Conservation (phyloP, 345 rosid species). For the Punica granatum region DNA sequence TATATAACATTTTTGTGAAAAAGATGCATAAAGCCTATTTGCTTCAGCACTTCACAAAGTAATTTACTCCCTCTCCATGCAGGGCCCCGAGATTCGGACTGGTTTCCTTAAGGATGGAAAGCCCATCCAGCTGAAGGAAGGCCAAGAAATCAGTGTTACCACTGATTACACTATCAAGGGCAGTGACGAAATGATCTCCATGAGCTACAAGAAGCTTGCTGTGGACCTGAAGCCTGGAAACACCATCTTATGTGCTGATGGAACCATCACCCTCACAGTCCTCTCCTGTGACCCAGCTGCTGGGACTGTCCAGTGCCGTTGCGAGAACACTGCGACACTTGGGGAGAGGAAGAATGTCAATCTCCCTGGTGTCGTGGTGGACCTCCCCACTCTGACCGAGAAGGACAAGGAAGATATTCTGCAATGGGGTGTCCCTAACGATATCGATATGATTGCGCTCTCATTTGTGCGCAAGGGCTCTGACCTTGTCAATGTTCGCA, state of each 20-base stretch:
- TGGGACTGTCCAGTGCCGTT: conserved; percentile 82
- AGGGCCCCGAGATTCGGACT: conserved; percentile 19
- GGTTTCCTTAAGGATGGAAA: conserved; percentile 18
- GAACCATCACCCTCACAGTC: conserved; percentile 69
- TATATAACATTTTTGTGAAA: not conserved
- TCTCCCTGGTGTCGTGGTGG: conserved; percentile 90
- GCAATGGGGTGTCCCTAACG: conserved; percentile 79
- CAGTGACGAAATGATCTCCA: conserved; percentile 52
- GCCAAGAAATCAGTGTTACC: conserved; percentile 27
- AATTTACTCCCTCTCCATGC: not conserved
- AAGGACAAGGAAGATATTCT: conserved; percentile 86
- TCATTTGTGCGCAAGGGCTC: conserved; percentile 94
- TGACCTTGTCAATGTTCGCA: conserved; percentile 78
- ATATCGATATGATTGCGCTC: conserved; percentile 82
- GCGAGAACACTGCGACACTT: conserved; percentile 75
- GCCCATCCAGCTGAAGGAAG: conserved; percentile 18
- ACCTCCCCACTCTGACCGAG: conserved; percentile 81
- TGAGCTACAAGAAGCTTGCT: conserved; percentile 88
- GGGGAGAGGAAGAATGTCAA: conserved; percentile 92
- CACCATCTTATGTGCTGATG: conserved; percentile 76
- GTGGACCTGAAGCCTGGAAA: conserved; percentile 70
- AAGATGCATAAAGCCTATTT: not conserved
- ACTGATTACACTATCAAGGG: conserved; percentile 80
- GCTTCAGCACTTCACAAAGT: not conserved
- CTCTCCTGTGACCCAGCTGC: conserved; percentile 56